Percentiles rank a stretch among this genome's conserved stretches.
Conservation (phyloP, 1,284 basidiomycete genomes). For the Singerocomus inundabilis region DNA sequence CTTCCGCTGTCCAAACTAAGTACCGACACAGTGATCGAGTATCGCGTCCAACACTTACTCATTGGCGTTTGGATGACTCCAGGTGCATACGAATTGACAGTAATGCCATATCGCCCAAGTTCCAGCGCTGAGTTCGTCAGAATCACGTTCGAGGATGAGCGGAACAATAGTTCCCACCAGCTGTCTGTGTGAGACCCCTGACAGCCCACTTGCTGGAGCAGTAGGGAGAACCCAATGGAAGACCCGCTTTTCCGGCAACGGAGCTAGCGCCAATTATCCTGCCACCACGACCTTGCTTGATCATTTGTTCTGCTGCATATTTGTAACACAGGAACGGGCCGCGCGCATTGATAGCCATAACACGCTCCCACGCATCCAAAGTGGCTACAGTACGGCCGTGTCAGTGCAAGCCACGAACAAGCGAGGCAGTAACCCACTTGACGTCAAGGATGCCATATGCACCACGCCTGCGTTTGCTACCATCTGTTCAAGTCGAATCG, state of each 20-base stretch:
- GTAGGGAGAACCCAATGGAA: constrained; percentile 9
- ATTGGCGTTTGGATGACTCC: constrained; percentile 11
- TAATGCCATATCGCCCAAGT: constrained; percentile 28
- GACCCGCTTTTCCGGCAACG: constrained; percentile 16
- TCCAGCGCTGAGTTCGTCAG: constrained; percentile 23
- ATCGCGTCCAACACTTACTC: constrained; percentile 8
- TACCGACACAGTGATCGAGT: not conserved
- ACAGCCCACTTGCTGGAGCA: constrained; percentile 34
- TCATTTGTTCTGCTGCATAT: constrained; percentile 34
- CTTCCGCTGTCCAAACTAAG: not conserved
- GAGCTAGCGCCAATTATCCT: constrained; percentile 37
- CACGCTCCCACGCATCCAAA: constrained; percentile 22
- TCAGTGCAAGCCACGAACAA: too few relatives aligned
- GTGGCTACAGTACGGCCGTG: too few relatives aligned
- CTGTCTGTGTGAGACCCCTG: constrained; percentile 28
- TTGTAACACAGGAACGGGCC: constrained; percentile 35
- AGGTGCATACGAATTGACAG: constrained; percentile 25
- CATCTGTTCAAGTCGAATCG: too few relatives aligned
- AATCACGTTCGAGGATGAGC: not conserved
- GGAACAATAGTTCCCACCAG: constrained; percentile 14
- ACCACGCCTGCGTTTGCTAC: constrained; percentile 21
- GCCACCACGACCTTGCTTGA: constrained; percentile 37
- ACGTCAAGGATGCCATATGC: too few relatives aligned
- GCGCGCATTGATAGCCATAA: constrained; percentile 27
- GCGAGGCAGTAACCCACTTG: not conserved